Conservation (phyloP, 768 basidiomycete genomes). For the Leucosporidium scottii region DNA sequence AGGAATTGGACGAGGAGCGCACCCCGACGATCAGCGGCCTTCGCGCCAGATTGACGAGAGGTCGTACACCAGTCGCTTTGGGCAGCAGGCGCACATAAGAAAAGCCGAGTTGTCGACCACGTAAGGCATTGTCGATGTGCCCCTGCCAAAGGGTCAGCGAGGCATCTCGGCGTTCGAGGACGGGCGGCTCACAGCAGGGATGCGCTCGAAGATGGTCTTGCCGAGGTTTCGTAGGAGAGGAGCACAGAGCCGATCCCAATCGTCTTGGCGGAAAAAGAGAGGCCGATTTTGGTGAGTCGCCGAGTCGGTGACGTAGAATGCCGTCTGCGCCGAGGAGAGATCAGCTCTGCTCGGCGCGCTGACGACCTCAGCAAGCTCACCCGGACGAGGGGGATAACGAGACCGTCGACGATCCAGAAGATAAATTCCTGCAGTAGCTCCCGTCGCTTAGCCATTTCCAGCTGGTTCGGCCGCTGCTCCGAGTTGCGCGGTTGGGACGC, state of each 20-base stretch:
- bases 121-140: slow-evolving; percentile 58
- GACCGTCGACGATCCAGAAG: slow-evolving; percentile 90
- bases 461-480: slow-evolving; percentile 45
- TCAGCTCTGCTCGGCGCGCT: neutral
- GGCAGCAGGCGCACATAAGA: slow-evolving; percentile 83
- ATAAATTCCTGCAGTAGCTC: slow-evolving; percentile 79
- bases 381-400: slow-evolving; percentile 68
- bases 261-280: slow-evolving; percentile 88
- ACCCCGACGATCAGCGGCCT: slow-evolving; percentile 41
- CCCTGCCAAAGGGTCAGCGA: slow-evolving; percentile 2
- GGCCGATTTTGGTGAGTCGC: slow-evolving; percentile 72
- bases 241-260: slow-evolving; percentile 75
- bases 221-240: slow-evolving; percentile 74
- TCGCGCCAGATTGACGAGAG: slow-evolving; percentile 79
- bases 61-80: slow-evolving; percentile 89
- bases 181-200: slow-evolving; percentile 54
- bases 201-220: slow-evolving; percentile 59
- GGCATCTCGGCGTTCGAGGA: neutral
- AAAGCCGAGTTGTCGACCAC: slow-evolving; percentile 68
- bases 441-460: slow-evolving; percentile 67
- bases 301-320: slow-evolving; percentile 90
- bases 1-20: slow-evolving; percentile 31
- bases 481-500: neutral
- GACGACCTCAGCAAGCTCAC: slow-evolving; percentile 45
- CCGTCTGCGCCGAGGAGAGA: slow-evolving; percentile 52